phyloP scores from a whole-genome alignment of 345 rosid species.

The Euphorbia lathyris region DNA sequence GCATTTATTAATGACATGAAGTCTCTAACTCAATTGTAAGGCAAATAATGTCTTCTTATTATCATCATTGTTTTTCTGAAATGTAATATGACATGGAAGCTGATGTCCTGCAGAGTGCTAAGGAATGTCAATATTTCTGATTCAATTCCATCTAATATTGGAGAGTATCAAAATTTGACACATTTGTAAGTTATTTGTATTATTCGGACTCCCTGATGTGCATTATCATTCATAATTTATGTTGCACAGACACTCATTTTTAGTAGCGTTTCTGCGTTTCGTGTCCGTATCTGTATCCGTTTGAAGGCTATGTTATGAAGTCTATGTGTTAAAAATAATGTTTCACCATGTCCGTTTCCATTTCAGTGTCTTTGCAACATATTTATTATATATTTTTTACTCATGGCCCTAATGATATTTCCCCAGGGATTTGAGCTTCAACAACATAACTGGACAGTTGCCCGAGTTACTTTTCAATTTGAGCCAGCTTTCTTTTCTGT shows the following conservation, averaged over 20 bases:
- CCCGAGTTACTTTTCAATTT: conserved; percentile 41
- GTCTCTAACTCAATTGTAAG: conserved; percentile 49
- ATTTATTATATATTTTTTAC: background rate
- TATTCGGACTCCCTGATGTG: background rate
- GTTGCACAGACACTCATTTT: too few species aligned
- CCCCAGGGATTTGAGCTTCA: conserved; percentile 63
- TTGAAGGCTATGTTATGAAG: too few species aligned
- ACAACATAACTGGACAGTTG: conserved; percentile 39
- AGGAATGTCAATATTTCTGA: conserved; percentile 54
- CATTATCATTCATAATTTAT: too few species aligned
- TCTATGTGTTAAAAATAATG: too few species aligned
- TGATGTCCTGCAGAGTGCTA: conserved; percentile 38
- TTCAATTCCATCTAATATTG: conserved; percentile 53
- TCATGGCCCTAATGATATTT: background rate
- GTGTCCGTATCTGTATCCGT: background rate
- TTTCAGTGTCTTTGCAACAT: too few species aligned
- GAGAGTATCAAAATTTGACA: conserved; percentile 43
- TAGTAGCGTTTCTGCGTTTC: too few species aligned
- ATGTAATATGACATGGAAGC: conserved; percentile 3
- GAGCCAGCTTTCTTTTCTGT: conserved; percentile 45
- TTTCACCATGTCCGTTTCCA: too few species aligned
- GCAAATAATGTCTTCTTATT: conserved; percentile 1
- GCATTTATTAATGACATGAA: conserved; percentile 50
- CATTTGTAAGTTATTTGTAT: conserved; percentile 47
- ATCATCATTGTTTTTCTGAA: background rate